Evolutionary conservation across 2,329 filamentous ascomycete genomes (phyloP), one percentile per base, ranked within the genome.

Genomic region (Verticillium longisporum): DNA sequence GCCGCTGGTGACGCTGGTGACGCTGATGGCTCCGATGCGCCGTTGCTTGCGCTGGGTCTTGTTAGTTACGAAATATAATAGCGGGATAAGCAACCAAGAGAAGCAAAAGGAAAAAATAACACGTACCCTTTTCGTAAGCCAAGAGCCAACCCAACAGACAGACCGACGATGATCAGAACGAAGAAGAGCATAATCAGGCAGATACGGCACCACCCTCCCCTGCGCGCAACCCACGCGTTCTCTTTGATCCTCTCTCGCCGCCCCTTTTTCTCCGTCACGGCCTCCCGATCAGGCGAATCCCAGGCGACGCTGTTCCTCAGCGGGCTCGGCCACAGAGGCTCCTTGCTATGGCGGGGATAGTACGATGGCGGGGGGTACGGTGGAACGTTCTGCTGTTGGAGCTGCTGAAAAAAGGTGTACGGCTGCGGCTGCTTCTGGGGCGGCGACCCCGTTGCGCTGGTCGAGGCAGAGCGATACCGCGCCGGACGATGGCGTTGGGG

Each of bases 81-180:
- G n/a, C 36, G 57, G 37, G 55, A 21, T 59, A 26, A 55, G 34
- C 55, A 41, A 26, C 26, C 26, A 26, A 26, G 4, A 26, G 26
- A 26, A 26, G 26, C 26, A 26, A 26, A 26, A 26, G 26, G 58
- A 33, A 7, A 58, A 26, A n/a, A n/a, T n/a, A 21, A 18, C 26
- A 21, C 70, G 66, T 67, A 77, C 77, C 66, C 68, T 55, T 73
- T 70, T 34, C 71, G 72, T 60, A 78, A 60, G 1, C 78, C 78
- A 38, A 79, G 58, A 0, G 73, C 70, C 33, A 81, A 66, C 0
- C 78, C 79, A 34, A 78, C 69, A 0, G 73, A 71, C 36, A 81
- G 61, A 0, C 71, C 77, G 4, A 77, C 68, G 7, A 73, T 65
- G 54, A 76, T 61, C 6, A 71, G 64, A 6, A 73, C 56, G 11